A percentile compares a stretch with the other conserved stretches of the same genome.
These are phyloP conservation scores for Scortechinia acanthostroma DNA, from an alignment of 2,329 filamentous ascomycete species.

Conservation along the genomic window DNA sequence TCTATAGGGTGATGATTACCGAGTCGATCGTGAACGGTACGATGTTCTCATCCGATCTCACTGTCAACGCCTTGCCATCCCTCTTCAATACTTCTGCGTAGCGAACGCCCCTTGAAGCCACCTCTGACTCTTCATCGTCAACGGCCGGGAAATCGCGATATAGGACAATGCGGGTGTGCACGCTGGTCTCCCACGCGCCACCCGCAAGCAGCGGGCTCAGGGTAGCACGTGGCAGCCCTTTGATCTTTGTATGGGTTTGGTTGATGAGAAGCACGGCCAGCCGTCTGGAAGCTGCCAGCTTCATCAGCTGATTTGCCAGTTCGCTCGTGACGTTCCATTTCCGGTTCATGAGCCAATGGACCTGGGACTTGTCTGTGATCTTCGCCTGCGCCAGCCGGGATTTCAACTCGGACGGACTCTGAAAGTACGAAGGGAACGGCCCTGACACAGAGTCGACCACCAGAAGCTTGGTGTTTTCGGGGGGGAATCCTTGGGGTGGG, in stretches of 20 bases:
- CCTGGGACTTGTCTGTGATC: neutral
- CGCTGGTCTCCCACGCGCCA: neutral
- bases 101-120: neutral
- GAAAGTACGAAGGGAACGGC: neutral
- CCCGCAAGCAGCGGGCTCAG: neutral
- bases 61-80: neutral
- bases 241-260: constrained; percentile 2
- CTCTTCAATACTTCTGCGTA: neutral
- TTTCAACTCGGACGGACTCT: neutral
- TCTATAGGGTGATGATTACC: too few species aligned
- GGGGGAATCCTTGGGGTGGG: neutral
- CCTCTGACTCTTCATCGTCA: neutral
- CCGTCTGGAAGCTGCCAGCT: neutral
- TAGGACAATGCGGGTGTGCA: neutral
- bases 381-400: neutral
- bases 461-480: neutral
- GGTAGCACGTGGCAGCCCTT: neutral
- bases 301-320: neutral
- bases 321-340: neutral
- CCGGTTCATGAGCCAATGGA: constrained; percentile 1
- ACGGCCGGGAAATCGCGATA: neutral
- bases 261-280: neutral
- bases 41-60: neutral
- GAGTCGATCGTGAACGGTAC: neutral
- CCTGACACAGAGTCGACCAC: neutral